Evolutionary conservation across 2,329 filamentous ascomycete species (phyloP), one percentile per base, ranked within the genome.

Genomic region (Alternaria incomplexa): DNA sequence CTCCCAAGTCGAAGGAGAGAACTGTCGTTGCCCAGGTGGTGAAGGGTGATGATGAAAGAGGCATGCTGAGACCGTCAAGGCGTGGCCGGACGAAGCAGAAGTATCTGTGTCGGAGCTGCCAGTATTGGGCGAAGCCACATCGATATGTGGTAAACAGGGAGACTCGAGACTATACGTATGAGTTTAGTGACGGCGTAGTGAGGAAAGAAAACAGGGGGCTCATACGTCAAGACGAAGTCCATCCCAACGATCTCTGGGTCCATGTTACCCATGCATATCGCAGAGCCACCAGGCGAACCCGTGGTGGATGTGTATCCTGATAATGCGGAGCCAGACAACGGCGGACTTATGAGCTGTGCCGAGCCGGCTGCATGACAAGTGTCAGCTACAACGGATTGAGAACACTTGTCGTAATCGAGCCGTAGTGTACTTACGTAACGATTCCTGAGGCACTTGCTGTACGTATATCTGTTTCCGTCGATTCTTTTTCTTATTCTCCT

Each of bases 161-260:
- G 61, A 68, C 67, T 80, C 78, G 44, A 80, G 77, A 50, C 77
- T 79, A 40, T 17, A 5, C n/a, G 47, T 43, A 46, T 13, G 8
- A 6, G 17, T n/a, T 36, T 23, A 25, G 47, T 15, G 30, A 40
- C 5, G 17, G 13, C 7, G 23, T 13, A 13, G 10, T 3, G n/a
- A 43, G 8, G 30, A 26, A 22, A 9, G 30, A 40, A 5, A 23
- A 43, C 5, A 13, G 5, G 28, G 22, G 3, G 15, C 10, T 64
- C 73, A 56, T 66, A 79, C 77, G 72, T 75, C n/a, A 80, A 56
- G 10, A 80, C 74, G 52, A 80, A 80, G 26, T 79, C 78, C 62
- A 73, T 70, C 25, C 71, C 73, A 3, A 74, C 36, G 22, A 44
- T 56, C 9, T 69, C 68, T 1, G 61, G 64, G 46, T 75, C 67